Evolutionary conservation across 2,329 filamentous ascomycete species (phyloP), one percentile per base, ranked within the genome.

Genomic region (Colletotrichum siamense): DNA sequence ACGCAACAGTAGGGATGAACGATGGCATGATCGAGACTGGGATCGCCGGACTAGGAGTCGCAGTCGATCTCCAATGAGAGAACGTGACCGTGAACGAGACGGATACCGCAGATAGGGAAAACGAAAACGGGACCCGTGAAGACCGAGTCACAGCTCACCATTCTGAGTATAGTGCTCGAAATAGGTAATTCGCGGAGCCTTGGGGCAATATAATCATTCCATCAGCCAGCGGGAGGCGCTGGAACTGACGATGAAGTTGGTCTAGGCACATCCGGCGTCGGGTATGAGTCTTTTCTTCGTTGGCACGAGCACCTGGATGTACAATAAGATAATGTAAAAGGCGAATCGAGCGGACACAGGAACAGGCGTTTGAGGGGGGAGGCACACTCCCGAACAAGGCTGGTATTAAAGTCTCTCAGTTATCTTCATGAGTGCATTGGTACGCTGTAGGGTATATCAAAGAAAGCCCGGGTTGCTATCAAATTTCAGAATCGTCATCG

Each of bases 401-500:
- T 76, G 59, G 70, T 52, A 74, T 74, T 74, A 16, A 61, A 65
- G 49, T 69, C 74, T 76, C 74, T 61, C 74, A n/a, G 28, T 65
- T 67, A 22, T 32, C 2, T 34, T 63, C 49, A 30, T 52, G 57
- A 65, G 13, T 39, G 65, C 59, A 69, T 61, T 44, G 13, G 36
- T 52, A 49, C 22, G 44, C 59, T 67, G 55, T 67, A 65, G 44
- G 22, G 66, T 52, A 62, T 59, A 36, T 28, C 32, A 8, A 72
- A 65, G 49, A 70, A 26, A 52, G 34, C n/a, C 61, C 28, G n/a
- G 39, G 57, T 28, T 22, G 63, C 36, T 28, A n/a, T 79, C 68
- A 82, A 62, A 79, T 69, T 55, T 89, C 89, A 26, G 89, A 91
- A 79, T 88, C 88, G 81, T 94, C 93, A 68, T 94, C 92, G 82